Evolutionary conservation across 495 filamentous ascomycete species (phyloP), one percentile per base, ranked within the genome.

Genomic region (Massariosphaeria phaeospora): DNA sequence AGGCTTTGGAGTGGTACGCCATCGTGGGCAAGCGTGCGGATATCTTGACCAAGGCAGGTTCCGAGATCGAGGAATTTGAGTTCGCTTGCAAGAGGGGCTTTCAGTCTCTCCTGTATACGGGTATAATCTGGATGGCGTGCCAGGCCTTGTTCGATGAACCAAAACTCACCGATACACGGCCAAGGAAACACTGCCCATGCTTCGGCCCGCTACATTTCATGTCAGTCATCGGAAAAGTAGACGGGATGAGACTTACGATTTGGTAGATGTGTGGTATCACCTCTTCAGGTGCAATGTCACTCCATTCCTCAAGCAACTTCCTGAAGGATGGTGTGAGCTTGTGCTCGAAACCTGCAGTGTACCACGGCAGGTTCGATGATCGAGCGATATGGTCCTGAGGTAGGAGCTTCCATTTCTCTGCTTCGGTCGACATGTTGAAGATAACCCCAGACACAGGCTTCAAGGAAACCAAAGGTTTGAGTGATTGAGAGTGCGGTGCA

Each of bases 81-180:
- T n/a, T 8, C 8, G 8, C 8, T 8, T 33, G 30, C n/a, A 33
- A n/a, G n/a, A 8, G 8, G 30, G 30, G 30, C n/a, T n/a, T 8
- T 33, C n/a, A 33, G n/a, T 8, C 8, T n/a, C n/a, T 8, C n/a
- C 30, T 8, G 30, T 8, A 33, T n/a, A 8, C n/a, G 30, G 8
- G 8, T n/a, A n/a, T 33, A 33, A 13, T 13, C 25, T 10, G 43
- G 43, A 20, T 47, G 43, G 13, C 43, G 43, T 10, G 13, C 1
- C 1, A 47, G 25, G 25, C 9, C 20, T 25, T 27, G 26, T 13
- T 25, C 3, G 21, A 47, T 10, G 43, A 47, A 47, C 43, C 43
- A 30, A 20, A 47, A 47, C 26, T 47, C 25, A 11, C 43, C 43
- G 43, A 47, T 47, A 15, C 21, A 47, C 2, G 43, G 43, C 43